Evolutionary conservation across 2,329 filamentous ascomycete genomes (phyloP), one percentile per base, ranked within the genome.

Genomic region (Gyromitra esculenta): DNA sequence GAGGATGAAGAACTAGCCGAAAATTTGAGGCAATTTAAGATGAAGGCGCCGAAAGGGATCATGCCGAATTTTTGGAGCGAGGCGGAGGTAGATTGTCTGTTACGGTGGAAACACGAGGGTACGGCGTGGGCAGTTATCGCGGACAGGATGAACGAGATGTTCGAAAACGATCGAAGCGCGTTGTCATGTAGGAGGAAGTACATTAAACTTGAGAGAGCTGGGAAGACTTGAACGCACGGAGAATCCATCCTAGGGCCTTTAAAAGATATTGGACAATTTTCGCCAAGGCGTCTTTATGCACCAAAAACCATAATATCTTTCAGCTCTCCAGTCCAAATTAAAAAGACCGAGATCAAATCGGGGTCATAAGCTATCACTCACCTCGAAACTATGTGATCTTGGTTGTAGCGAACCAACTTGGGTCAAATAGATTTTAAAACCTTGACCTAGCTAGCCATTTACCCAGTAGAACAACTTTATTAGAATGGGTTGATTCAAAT

Each of bases 31-130:
- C 37, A 52, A n/a, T 66, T 50, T 50, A 43, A 31, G 31, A 9
- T 37, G 39, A 66, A 66, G 31, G 37, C 41, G 11, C 50, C 60
- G 13, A 73, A 73, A 39, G 60, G 70, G 31, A 45, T 66, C 37
- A 39, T n/a, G 13, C 52, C 50, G 13, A 73, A 73, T 59, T 60
- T 50, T 15, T 73, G 70, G 70, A 48, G 52, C 13, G 70, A 73
- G 31, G 62, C 7, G 5, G 70, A 73, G 50, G 39, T 73, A 15
- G 70, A 73, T 11, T 59, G 39, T 15, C n/a, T 66, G 43, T 45
- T 50, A 35, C 25, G 59, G 43, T 50, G 50, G 70, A 65, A 66
- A 57, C 21, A 41, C 4, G 25, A 48, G 8, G 39, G 39, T 39
- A 41, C 15, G 15, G 43, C 68, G 59, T 71, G 59, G 57, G 21